phyloP scores from a whole-genome alignment of 345 rosid species.

The Capsella bursapastoris region DNA sequence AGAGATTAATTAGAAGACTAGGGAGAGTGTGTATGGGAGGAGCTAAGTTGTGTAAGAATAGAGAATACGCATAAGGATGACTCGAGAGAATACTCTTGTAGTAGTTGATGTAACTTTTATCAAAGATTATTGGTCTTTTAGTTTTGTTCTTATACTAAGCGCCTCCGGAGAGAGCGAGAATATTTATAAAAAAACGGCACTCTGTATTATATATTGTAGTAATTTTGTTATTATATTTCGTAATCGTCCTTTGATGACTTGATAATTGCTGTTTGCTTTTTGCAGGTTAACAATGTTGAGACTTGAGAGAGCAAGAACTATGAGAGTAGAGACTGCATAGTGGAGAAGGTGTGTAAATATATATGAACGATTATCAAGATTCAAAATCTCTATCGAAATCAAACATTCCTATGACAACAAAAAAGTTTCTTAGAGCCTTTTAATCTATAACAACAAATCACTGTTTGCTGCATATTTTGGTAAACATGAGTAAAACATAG shows the following conservation, averaged over 20 bases:
- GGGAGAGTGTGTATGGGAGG: conserved; percentile 29
- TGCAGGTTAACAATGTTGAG: conserved; percentile 14
- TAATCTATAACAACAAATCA: conserved; percentile 27
- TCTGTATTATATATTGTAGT: conserved; percentile 25
- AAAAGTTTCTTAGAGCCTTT: conserved; percentile 32
- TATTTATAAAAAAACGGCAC: conserved; percentile 16
- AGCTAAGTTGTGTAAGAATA: conserved; percentile 40
- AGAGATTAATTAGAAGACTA: conserved; percentile 27
- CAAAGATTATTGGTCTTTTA: conserved; percentile 39
- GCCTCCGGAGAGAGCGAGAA: conserved; percentile 24
- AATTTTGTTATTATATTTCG: neutral
- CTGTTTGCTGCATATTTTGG: conserved; percentile 28
- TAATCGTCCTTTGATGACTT: conserved; percentile 21
- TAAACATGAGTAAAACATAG: conserved; percentile 14
- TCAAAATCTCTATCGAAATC: conserved; percentile 32
- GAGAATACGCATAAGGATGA: conserved; percentile 35
- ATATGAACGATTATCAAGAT: conserved; percentile 21
- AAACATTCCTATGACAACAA: conserved; percentile 27
- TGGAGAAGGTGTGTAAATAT: conserved; percentile 9
- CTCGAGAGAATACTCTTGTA: conserved; percentile 32
- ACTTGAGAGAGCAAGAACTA: conserved; percentile 6
- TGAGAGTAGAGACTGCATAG: neutral
- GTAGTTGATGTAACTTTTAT: conserved; percentile 40
- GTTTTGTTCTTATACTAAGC: conserved; percentile 33
- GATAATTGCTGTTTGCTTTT: conserved; percentile 24